Evolutionary conservation across 2,329 filamentous ascomycete genomes (phyloP), one percentile per base, ranked within the genome.

Genomic region (Fusarium albidum): DNA sequence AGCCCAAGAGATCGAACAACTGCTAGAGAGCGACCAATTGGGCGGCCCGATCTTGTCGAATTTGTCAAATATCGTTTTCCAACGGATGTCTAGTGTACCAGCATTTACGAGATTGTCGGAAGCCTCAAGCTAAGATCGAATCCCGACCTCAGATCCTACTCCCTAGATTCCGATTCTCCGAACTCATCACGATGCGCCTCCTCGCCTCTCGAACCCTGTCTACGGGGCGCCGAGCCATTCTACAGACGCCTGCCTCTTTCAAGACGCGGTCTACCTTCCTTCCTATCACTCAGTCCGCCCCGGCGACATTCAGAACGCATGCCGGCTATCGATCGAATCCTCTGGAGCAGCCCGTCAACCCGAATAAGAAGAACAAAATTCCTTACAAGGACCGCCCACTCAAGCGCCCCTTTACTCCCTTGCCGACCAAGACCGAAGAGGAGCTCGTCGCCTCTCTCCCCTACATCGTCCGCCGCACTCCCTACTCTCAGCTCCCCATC

Each of bases 391-490:
- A 63, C 35, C 64, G 65, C 7, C 60, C 59, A 26, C 49, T 67
- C 5, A 64, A 64, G 49, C 69, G 65, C 12, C 51, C 61, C 6
- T 65, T 69, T 35, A 53, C 65, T 6, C 69, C 71, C 14, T 64
- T 65, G 2, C 69, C 72, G 5, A 60, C 69, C 9, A 72, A 71
- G 47, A 66, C 70, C 1, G 41, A 54, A 9, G 64, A 71, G 29
- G 63, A 74, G 41, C 64, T 75, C 33, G 50, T 52, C 11, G 57
- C 59, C 11, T 42, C 58, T 11, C 52, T 64, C 18, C 82, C 84
- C 10, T 96, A 92, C 78, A 82, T 87, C 66, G 82, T 98, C 60
- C 79, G 79, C 44, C 88, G 92, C 57, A 94, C 91, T 4, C 76
- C 80, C 2, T 87, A 84, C 31, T 83, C 86, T 40, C 85, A 91